Base-by-base conservation (phyloP, 169 alveolate species). In the Eimeria brunetti region DNA sequence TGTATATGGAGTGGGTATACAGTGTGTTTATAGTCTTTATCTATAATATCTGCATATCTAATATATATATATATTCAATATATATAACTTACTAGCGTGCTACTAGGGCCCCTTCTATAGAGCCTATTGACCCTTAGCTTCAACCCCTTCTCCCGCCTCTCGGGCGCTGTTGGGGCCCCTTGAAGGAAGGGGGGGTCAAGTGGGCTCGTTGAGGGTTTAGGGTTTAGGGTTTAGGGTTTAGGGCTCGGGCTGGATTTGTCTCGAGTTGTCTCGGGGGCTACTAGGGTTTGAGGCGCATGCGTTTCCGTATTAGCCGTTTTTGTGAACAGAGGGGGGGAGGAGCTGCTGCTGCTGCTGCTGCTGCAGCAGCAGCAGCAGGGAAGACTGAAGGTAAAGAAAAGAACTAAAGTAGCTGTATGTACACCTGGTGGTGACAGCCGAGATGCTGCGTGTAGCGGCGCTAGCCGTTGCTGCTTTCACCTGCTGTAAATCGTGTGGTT, bases 391-490 rank as follows among this genome's bases (percentile, higher is more conserved):
- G 20, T 6, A 18, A 60, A 14, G 69, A 20, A 69, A 69, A 69
- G 20, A 33, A 2, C 1, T 33, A 9, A 12, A 60, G 69, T 20
- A n/a, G 69, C 69, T 60, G 69, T 33, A 69, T 24, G 75, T 38
- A 22, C 49, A 33, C 46, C 81, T n/a, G 49, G 24, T 9, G 49
- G n/a, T 1, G 81, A 11, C 49, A 69, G 81, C 22, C 49, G n/a
- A 22, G n/a, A 60, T 18, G 20, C 30, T 14, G 1, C n/a, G 22
- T n/a, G 49, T n/a, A 22, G 81, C 49, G 51, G 81, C 11, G 81
- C 81, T 69, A 69, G 81, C 81, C 49, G 81, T 46, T 69, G 81
- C 81, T n/a, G 81, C 49, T 11, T 69, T 30, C 27, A 64, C 49
- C 69, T 22, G 30, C 22, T 12, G 30, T 9, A 60, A 60, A 60